Evolutionary conservation across 2,329 filamentous ascomycete species (phyloP), one percentile per base, ranked within the genome.

Genomic region (Penicillium olsonii): DNA sequence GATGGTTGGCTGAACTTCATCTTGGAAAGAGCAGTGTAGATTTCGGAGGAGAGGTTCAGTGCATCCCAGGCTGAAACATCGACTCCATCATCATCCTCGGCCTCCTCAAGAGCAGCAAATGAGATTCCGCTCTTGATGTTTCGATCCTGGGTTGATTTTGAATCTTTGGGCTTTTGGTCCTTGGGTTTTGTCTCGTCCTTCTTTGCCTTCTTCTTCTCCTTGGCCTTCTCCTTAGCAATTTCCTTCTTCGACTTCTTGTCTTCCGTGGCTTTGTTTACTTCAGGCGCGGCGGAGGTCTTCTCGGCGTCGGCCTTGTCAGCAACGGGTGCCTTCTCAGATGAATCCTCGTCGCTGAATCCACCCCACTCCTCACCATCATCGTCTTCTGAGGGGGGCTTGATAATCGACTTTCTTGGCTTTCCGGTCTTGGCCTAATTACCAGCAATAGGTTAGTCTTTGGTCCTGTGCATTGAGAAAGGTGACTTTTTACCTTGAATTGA

Each of bases 1-100:
- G 92, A 96, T 1, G 94, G 94, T 50, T 83, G 85, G 4, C 80
- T 67, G 67, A 97, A 97, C 50, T 87, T 87, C 53, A 97, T 77
- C 59, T 85, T 87, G 2, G 90, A 86, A 26, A 99, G 75, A 14
- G 90, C 84, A 2, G 85, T 84, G 15, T 96, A 75, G 0, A 88
- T 81, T 42, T 83, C 78, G 0, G 87, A 77, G 1, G 89, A 92
- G 2, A 99, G 76, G 5, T 85, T 82, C 29, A 99, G 73, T 7
- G 81, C 73, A 49, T 83, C 78, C 94, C 94, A 99, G 22, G 83
- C 86, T 12, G 88, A 88, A 44, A 95, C 80, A 50, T 76, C 73
- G 65, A 94, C 86, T 12, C 84, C 76, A 26, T 83, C 85, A 45
- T 83, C 78, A 11, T 84, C 70, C 60, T 66, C 68, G 9, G 68